Evolutionary conservation across 192 early-diverging fungal species (phyloP).

Genomic region (Pecoramyces ruminantium): DNA sequence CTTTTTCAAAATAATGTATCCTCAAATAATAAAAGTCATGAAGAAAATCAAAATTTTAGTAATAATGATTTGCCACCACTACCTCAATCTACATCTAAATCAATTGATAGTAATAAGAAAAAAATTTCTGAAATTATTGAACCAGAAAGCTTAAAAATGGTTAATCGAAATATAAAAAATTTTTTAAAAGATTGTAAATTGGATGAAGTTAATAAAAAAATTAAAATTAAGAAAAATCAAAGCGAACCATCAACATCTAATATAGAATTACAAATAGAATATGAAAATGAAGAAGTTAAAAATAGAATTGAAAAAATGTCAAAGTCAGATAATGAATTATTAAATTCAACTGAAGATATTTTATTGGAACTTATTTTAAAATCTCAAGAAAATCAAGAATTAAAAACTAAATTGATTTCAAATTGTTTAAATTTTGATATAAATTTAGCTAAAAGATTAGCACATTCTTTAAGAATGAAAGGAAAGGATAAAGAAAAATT

Average conservation of each 20-base stretch:
- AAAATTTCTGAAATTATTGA: neutral
- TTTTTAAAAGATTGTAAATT: neutral
- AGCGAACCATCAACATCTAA: neutral
- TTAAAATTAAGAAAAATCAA: neutral
- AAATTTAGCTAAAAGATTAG: neutral
- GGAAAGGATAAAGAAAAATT: neutral
- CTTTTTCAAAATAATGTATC: no score
- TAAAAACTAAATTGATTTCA: neutral
- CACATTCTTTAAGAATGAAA: neutral
- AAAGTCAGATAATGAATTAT: neutral
- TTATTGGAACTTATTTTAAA: neutral
- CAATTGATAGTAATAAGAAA: no score
- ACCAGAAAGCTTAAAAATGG: neutral
- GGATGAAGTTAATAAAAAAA: neutral
- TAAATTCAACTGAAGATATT: neutral
- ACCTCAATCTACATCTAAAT: neutral
- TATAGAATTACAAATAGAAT: neutral
- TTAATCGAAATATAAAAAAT: neutral
- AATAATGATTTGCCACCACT: neutral
- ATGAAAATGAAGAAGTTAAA: neutral
- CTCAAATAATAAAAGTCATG: no score
- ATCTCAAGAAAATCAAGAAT: neutral
- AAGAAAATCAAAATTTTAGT: no score
- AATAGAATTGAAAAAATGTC: neutral
- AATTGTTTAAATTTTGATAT: neutral